Percentiles rank a stretch among this genome's conserved stretches.
These are phyloP conservation scores for Lepraria neglecta DNA, from an alignment of 495 filamentous ascomycete genomes.

Conservation along the genomic window DNA sequence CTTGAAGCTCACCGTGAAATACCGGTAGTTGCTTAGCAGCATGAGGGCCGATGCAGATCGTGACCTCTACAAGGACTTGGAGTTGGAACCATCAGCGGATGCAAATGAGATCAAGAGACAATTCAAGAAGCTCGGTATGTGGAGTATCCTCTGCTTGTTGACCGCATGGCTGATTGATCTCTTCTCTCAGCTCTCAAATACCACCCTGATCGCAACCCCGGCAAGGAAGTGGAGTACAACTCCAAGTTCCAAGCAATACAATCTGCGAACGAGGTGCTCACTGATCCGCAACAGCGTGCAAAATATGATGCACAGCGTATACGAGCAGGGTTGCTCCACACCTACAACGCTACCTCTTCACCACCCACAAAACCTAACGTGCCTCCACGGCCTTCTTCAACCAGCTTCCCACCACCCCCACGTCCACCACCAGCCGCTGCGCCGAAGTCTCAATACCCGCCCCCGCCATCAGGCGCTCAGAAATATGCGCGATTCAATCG, in stretches of 20 bases:
- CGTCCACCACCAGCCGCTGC: constrained; percentile 31
- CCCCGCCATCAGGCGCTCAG: constrained; percentile 48
- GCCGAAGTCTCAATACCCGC: constrained; percentile 30
- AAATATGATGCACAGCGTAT: constrained; percentile 73
- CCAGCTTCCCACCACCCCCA: constrained; percentile 30
- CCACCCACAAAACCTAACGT: constrained; percentile 24
- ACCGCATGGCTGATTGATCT: not conserved
- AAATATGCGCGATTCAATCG: constrained; percentile 41
- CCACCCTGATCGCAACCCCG: constrained; percentile 86
- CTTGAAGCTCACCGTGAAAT: not conserved
- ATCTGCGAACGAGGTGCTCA: constrained; percentile 75
- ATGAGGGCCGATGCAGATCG: constrained; percentile 19
- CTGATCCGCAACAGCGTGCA: constrained; percentile 55
- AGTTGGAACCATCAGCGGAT: constrained; percentile 16
- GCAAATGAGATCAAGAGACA: constrained; percentile 61
- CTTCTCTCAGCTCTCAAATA: constrained; percentile 63
- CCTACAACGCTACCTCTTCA: constrained; percentile 18
- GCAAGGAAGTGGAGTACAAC: constrained; percentile 68
- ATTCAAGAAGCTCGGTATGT: constrained; percentile 73
- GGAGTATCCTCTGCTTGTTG: not conserved
- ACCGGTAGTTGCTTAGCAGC: constrained; percentile 2
- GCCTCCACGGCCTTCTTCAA: constrained; percentile 26
- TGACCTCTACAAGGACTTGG: constrained; percentile 14
- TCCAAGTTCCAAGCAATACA: constrained; percentile 81
- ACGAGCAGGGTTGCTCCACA: constrained; percentile 31